These are phyloP conservation scores for Forsythia viridissima DNA, from an alignment of 257 asterid genomes.

Conservation along the genomic window DNA sequence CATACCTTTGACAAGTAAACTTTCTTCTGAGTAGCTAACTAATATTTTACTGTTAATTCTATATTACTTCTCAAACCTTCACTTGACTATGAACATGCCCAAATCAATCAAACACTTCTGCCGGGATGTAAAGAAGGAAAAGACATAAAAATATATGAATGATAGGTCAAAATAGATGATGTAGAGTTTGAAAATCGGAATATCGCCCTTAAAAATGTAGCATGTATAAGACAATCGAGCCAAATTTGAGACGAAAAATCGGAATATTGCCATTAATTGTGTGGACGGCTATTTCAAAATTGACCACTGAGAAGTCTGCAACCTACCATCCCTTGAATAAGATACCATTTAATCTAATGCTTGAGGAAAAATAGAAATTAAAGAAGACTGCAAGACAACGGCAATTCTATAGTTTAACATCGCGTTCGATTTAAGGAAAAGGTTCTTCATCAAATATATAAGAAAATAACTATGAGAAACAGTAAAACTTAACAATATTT, in stretches of 20 bases:
- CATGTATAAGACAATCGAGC: background rate
- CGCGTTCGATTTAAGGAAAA: background rate
- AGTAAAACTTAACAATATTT: background rate
- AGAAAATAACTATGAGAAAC: background rate
- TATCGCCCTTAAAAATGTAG: background rate
- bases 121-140: background rate
- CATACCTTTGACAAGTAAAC: background rate
- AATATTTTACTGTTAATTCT: background rate
- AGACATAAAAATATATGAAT: background rate
- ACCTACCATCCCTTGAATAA: background rate
- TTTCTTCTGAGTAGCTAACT: background rate
- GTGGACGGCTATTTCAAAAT: background rate
- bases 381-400: background rate
- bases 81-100: background rate
- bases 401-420: no score
- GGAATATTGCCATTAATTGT: background rate
- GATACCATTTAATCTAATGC: no score
- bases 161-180: background rate
- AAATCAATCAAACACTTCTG: background rate
- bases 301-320: background rate
- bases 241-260: background rate
- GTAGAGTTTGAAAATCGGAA: no score
- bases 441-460: background rate
- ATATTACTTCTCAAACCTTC: background rate
- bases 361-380: no score